A percentile compares a stretch with the other conserved stretches of the same genome.
Conservation (phyloP, 495 filamentous ascomycete genomes). For the Lophiostoma macrostomum region DNA sequence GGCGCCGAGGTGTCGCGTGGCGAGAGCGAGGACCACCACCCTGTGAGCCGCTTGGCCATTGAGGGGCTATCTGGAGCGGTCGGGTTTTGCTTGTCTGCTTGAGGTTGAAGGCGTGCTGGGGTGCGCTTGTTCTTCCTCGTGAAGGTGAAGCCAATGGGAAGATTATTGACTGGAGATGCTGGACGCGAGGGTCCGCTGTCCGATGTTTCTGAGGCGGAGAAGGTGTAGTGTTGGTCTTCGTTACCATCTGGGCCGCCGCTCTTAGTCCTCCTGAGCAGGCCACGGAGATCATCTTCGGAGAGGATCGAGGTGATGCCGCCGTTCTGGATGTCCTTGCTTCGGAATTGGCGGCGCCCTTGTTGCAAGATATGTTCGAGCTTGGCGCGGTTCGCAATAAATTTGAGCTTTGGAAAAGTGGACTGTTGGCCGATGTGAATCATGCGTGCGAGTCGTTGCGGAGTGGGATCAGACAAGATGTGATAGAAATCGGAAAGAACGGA, state of each 20-base stretch:
- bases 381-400: constrained; percentile 83
- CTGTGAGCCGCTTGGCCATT: constrained; percentile 31
- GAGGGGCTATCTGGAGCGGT: constrained; percentile 33
- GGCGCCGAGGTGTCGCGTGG: neutral
- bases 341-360: constrained; percentile 60
- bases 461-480: constrained; percentile 82
- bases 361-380: constrained; percentile 79
- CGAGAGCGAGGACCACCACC: constrained; percentile 30
- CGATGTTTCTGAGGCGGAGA: constrained; percentile 23
- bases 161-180: constrained; percentile 15
- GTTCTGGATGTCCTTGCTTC: constrained; percentile 25
- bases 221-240: constrained; percentile 1
- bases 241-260: constrained; percentile 2
- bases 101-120: neutral
- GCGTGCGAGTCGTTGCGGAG: constrained; percentile 64
- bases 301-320: constrained; percentile 26
- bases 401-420: constrained; percentile 81
- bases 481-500: constrained; percentile 71
- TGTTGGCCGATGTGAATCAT: constrained; percentile 90
- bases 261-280: constrained; percentile 18
- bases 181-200: constrained; percentile 12
- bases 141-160: constrained; percentile 27
- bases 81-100: neutral
- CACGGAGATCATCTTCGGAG: constrained; percentile 39
- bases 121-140: neutral